Base-by-base conservation (phyloP, 2,329 filamentous ascomycete species). In the Acrocalymma vagum region DNA sequence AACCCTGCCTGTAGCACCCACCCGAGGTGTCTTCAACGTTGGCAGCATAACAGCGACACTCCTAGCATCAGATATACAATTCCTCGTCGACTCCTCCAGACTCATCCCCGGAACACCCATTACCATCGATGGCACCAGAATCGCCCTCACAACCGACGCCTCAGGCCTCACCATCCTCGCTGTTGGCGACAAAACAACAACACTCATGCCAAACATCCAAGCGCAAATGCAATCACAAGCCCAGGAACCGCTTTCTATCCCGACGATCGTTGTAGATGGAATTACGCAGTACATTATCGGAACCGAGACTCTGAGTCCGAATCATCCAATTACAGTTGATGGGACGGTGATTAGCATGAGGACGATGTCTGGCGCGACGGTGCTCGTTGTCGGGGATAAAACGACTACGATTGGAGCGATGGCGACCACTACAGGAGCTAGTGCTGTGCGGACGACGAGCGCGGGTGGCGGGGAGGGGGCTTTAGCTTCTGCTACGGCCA, bases 231-330 rank as follows among this genome's bases (percentile, higher is more conserved):
- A 16, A 25, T 17, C 29, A 16, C 16, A 22, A 14, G n/a, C 16
- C 10, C 7, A 28, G 9, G 15, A 32, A 27, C 10, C 27, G 9
- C 4, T 42, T 18, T 9, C 26, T 8, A 33, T 60, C 16, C 39
- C 42, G 5, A 51, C 55, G 6, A 38, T 32, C 5, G 31, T 57
- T 6, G 22, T 47, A 11, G 32, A 42, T 9, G 51, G 54, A 5
- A 53, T 51, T 2, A 57, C 48, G 2, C 26, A 48, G 33, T 45
- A 49, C 29, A 20, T 57, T 14, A 24, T 58, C 16, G 42, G 27
- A n/a, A 47, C 42, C 11, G 51, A 58, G 22, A 59, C 55, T 6
- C 49, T 59, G 5, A 37, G 42, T 13, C 50, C 53, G 17, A 48
- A 40, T 7, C 50, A 51, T 23, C 45, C 51, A 2, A 38, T 58